Evolutionary conservation across 2,329 filamentous ascomycete species (phyloP).

Genomic region (Pyrenochaeta sp.): DNA sequence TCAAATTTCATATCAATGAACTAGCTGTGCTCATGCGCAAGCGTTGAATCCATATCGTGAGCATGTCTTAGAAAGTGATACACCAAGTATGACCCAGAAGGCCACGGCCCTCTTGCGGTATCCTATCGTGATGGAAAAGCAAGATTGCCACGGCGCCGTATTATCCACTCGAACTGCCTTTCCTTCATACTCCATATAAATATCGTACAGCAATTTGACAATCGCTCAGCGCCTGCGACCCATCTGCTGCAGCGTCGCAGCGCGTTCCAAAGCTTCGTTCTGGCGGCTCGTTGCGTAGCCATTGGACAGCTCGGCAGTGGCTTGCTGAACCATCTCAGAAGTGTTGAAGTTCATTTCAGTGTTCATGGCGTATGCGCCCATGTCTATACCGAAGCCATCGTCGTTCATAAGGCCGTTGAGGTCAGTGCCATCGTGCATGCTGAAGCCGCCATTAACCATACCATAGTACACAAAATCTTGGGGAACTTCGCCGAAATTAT

Average conservation of each 20-base stretch:
- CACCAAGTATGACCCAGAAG: no score
- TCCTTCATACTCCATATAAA: neutral
- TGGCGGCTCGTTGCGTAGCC: slow-evolving; percentile 20
- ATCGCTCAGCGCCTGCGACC: slow-evolving; percentile 12
- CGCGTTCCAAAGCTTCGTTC: slow-evolving; percentile 28
- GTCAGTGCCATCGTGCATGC: neutral
- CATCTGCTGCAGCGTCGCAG: slow-evolving; percentile 7
- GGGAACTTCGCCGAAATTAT: neutral
- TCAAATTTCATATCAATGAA: no score
- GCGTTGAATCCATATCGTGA: no score
- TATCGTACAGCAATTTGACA: neutral
- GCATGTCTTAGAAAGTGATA: no score
- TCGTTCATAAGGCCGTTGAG: slow-evolving; percentile 1
- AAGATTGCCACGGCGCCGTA: no score
- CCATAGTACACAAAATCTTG: neutral
- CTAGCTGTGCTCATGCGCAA: no score
- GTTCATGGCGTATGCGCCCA: neutral
- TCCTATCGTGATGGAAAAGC: no score
- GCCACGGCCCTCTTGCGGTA: no score
- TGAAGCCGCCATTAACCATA: neutral
- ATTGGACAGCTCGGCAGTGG: slow-evolving; percentile 1
- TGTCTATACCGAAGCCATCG: neutral
- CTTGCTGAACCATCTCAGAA: neutral
- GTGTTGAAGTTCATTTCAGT: neutral
- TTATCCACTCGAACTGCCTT: no score